phyloP scores from a whole-genome alignment of 805 yeast species.

The Ogataea ganodermae region DNA sequence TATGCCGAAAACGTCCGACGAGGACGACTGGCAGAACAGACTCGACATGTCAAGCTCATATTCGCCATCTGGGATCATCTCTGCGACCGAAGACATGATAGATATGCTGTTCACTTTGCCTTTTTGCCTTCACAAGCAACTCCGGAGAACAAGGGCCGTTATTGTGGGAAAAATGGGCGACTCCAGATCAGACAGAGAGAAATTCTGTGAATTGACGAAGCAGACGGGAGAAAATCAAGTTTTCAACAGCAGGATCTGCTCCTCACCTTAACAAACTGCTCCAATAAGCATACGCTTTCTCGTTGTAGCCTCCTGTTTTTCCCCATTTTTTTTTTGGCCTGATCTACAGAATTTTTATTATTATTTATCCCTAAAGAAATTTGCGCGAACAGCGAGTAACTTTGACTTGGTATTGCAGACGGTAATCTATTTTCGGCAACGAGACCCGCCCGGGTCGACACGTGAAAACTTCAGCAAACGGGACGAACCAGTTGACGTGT shows the following conservation, averaged over 20 bases:
- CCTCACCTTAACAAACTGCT: too few relatives aligned
- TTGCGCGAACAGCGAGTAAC: not conserved
- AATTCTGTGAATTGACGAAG: not conserved
- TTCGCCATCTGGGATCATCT: constrained; percentile 37
- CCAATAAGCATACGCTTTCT: too few relatives aligned
- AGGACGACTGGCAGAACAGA: constrained; percentile 20
- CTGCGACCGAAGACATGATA: not conserved
- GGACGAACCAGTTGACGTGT: too few relatives aligned
- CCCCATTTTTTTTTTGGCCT: constrained; percentile 2
- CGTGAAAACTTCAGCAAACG: too few relatives aligned
- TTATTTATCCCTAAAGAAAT: constrained; percentile 2
- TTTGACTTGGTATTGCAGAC: too few relatives aligned
- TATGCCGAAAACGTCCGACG: constrained; percentile 33
- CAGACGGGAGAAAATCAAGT: too few relatives aligned
- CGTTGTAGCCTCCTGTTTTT: not conserved
- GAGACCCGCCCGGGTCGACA: too few relatives aligned
- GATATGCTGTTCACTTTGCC: not conserved
- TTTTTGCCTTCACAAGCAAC: not conserved
- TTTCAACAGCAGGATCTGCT: too few relatives aligned
- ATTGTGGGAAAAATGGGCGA: not conserved
- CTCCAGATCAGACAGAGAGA: not conserved
- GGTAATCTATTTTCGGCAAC: too few relatives aligned
- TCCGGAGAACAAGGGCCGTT: not conserved
- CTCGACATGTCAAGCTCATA: constrained; percentile 36
- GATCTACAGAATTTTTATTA: constrained; percentile 1